Conservation (phyloP, 2,329 filamentous ascomycete genomes). For the Fusarium paranaense region DNA sequence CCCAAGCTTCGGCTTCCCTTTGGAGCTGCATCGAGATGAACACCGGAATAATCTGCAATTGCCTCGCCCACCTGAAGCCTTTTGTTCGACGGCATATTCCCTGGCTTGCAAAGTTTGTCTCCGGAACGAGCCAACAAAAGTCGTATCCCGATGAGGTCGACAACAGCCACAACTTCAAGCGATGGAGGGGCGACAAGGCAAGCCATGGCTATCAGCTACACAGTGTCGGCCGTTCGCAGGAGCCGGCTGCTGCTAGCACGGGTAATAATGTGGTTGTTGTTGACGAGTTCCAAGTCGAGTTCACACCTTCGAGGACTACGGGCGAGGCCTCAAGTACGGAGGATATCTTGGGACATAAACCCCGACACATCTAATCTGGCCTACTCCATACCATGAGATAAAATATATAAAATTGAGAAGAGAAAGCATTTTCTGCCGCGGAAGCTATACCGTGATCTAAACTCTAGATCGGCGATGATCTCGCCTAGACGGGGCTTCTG, state of each 20-base stretch:
- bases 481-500: no score
- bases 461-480: no score
- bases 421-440: not conserved
- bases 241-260: not conserved
- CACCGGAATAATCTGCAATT: constrained; percentile 6
- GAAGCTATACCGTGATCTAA: no score
- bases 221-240: not conserved
- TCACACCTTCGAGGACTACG: not conserved
- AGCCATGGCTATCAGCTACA: constrained; percentile 2
- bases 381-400: not conserved
- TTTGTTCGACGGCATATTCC: constrained; percentile 11
- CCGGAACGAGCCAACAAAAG: not conserved
- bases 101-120: not conserved
- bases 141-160: not conserved
- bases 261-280: not conserved
- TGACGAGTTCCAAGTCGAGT: not conserved
- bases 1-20: not conserved
- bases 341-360: not conserved
- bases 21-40: constrained; percentile 21
- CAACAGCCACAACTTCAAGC: constrained; percentile 2
- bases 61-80: constrained; percentile 2
- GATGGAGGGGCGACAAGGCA: constrained; percentile 3
- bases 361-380: not conserved
- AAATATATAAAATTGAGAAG: not conserved
- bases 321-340: not conserved